These are phyloP conservation scores for Isoetes taiwanensis DNA, from an alignment of 75 land plant species.

Conservation along the genomic window DNA sequence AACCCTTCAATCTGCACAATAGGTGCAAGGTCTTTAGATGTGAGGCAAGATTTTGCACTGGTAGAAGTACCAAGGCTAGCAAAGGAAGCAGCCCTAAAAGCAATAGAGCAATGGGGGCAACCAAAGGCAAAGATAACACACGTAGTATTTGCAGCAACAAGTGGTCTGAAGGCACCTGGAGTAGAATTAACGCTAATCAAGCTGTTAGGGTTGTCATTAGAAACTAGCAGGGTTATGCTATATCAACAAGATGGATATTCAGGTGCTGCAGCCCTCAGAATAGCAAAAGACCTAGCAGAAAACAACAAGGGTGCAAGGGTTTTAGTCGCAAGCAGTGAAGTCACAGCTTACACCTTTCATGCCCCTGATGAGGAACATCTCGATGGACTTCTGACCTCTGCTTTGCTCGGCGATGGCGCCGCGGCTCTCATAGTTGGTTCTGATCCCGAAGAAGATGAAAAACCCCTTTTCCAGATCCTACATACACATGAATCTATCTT, in stretches of 20 bases:
- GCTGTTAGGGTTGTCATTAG: too few species aligned
- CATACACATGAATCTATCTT: slow-evolving; percentile 18
- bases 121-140: neutral
- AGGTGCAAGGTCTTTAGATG: neutral
- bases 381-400: slow-evolving; percentile 38
- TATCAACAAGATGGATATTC: too few species aligned
- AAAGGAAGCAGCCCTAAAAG: neutral
- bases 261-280: too few species aligned
- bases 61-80: neutral
- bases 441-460: slow-evolving; percentile 26
- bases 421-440: slow-evolving; percentile 38
- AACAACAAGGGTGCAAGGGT: too few species aligned
- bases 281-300: too few species aligned
- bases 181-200: too few species aligned
- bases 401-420: slow-evolving; percentile 44
- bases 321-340: too few species aligned
- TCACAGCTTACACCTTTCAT: slow-evolving; percentile 25
- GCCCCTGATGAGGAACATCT: slow-evolving; percentile 36
- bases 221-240: too few species aligned
- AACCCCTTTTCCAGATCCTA: slow-evolving; percentile 25
- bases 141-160: too few species aligned
- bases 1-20: neutral
- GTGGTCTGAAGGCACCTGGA: too few species aligned
- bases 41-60: neutral
- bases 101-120: neutral